Evolutionary conservation across 2,329 filamentous ascomycete species (phyloP), one percentile per base, ranked within the genome.

Genomic region (Tolypocladium ovalisporum): DNA sequence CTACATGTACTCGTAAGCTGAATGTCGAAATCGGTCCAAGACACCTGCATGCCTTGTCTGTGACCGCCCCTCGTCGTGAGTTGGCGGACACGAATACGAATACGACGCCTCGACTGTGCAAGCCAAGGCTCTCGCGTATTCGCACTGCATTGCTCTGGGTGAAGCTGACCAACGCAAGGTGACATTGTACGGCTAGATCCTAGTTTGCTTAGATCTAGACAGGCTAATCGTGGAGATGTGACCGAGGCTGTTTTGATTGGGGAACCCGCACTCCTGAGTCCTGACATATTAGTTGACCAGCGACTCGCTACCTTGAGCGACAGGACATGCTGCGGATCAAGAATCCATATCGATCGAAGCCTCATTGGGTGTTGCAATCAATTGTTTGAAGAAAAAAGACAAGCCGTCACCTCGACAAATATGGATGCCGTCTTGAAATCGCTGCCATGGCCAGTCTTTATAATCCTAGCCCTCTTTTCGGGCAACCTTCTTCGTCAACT

Each of bases 401-500:
- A 29, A 29, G 13, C 15, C 5, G 13, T 12, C 15, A 6, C 12
- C 40, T 15, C 13, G 42, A 47, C 4, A 29, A 19, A 24, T 24
- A 47, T 47, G 42, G 24, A 47, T 19, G 24, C 24, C 24, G 24
- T 47, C 15, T 47, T 29, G 24, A 9, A 47, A 5, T 17, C 42
- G 6, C 15, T 47, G 13, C 24, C 24, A 13, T 47, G 42, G 42
- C 24, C 15, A 39, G 68, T 67, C 44, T 68, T 82, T 59, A 51
- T 86, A 60, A 69, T 75, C 36, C 54, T 85, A 57, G 81, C 97
- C 57, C 69, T 89, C 59, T 68, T 92, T 19, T 47, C 24, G 24
- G 2, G 42, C 76, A 96, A 97, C 72, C 85, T 97, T 62, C 67
- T 89, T 64, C 79, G 79, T 61, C 93, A 97, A 74, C 65, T 95